A percentile compares a stretch with the other conserved stretches of the same genome.
Evolutionary conservation across 2,329 filamentous ascomycete species (phyloP).

Genomic region (Xylaria sp.): DNA sequence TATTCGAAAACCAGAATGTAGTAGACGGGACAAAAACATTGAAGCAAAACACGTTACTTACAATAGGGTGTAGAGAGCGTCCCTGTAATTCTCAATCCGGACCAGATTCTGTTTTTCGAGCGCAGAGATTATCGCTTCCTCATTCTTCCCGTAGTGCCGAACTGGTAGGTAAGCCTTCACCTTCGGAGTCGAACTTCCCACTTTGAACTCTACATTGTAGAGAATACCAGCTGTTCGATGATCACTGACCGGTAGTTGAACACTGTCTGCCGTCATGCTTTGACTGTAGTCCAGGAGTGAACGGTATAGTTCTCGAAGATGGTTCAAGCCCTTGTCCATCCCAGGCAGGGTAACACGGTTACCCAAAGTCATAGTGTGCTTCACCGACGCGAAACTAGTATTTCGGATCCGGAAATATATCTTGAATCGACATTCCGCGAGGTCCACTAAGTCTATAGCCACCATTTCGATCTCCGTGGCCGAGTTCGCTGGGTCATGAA

Average conservation of each 20-base stretch:
- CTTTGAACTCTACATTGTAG: constrained; percentile 43
- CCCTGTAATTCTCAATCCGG: constrained; percentile 7
- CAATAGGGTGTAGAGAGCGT: constrained; percentile 21
- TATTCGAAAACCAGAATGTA: background rate
- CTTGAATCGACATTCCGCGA: constrained; percentile 42
- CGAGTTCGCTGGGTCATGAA: background rate
- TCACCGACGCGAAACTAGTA: constrained; percentile 41
- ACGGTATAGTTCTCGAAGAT: constrained; percentile 31
- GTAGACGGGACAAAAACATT: background rate
- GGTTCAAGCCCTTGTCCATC: constrained; percentile 23
- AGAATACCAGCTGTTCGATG: constrained; percentile 45
- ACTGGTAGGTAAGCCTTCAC: constrained; percentile 45
- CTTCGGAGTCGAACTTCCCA: constrained; percentile 28
- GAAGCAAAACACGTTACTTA: constrained; percentile 17
- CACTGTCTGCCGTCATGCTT: constrained; percentile 12
- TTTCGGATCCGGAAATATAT: constrained; percentile 43
- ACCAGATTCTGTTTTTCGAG: background rate
- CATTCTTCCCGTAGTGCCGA: constrained; percentile 39
- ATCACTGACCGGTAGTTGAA: constrained; percentile 23
- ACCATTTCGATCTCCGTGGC: constrained; percentile 36
- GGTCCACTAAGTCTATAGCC: constrained; percentile 42
- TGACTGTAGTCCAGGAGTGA: constrained; percentile 23
- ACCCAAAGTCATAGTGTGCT: constrained; percentile 35
- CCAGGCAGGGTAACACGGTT: constrained; percentile 16
- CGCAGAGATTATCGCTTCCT: constrained; percentile 1